Base-by-base conservation (phyloP, 192 early-diverging fungal genomes). In the Linderina pennispora region DNA sequence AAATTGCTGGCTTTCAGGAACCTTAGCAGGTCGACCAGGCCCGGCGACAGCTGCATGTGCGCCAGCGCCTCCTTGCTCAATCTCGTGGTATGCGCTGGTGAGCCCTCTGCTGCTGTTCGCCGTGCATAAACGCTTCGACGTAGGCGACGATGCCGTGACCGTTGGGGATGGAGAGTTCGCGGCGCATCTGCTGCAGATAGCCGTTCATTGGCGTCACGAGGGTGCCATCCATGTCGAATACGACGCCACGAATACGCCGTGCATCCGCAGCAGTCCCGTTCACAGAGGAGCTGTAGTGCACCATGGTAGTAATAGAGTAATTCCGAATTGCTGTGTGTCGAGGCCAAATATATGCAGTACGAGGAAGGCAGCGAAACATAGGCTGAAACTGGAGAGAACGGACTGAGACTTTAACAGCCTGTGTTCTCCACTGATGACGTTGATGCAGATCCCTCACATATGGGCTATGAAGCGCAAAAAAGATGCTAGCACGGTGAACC, bases 221-320 rank as follows among this genome's bases (percentile, higher is more conserved):
- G 7, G 72, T 75, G 25, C 72, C 72, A 33, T 75, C 72, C 72
- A 75, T 75, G 36, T 74, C 68, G 22, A 72, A 72, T 10, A 64
- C 61, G 1, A 72, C 61, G 9, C 68, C 68, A 25, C 68, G 61
- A 34, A 72, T 72, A 3, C 68, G 62, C 44, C 55, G 40, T 11
- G 61, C 56, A 14, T 47, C 25, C 16, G 49, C 36, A 1, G 18
- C 48, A 33, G 61, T 43, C 16, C 53, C 48, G 26, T 45, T 56
- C 32, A 62, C 64, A 3, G 68, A 72, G 19, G 68, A 47, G 13
- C 22, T 33, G 40, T 72, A 72, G 44, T 20, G 45, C 19, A 45
- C 36, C 61, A 71, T 71, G n/a, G 43, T 35, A n/a, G n/a, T n/a
- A n/a, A n/a, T n/a, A n/a, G n/a, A n/a, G n/a, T n/a, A n/a, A n/a